Evolutionary conservation across 345 rosid genomes (phyloP), one percentile per base, ranked within the genome.

Genomic region (Sapria himalayana): DNA sequence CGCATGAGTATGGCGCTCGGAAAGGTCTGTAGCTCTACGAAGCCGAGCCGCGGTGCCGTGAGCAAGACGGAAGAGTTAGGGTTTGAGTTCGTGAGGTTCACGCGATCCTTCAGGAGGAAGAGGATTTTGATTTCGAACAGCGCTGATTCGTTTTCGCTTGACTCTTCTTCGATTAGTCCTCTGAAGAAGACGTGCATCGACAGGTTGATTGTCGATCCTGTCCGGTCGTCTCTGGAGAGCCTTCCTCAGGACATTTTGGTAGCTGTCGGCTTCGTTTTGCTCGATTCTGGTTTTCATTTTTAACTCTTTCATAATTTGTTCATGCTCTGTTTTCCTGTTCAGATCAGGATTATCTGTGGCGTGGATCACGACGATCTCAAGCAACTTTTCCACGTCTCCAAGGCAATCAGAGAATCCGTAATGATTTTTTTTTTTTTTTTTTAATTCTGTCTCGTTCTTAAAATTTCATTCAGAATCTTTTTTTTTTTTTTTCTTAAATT

Each of bases 211-310:
- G 33, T 47, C 5, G 56, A 34, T 31, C 47, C 48, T 1, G 65
- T 56, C 8, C 59, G 59, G 41, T 69, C 77, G 37, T 8, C 19
- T 12, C 72, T 85, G 17, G 92, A 85, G 52, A 38, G 66, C 44
- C 56, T 86, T 36, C 97, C 94, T 32, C 85, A 63, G 45, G 94
- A 86, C 22, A 43, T 81, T 15, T 64, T 86, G 71, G 94, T 86
- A 40, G 44, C 78, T 52, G 4, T 25, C 4, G 4, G 8, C 21
- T 22, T 3, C 2, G 11, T 10, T 19, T 12, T 15, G 18, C 17
- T 49, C 39, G 31, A 9, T 0, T 31, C 40, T 20, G 15, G 4
- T 22, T 21, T 17, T 1, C 19, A 18, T 32, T 5, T 24, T 54
- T 37, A 43, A n/a, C 42, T 24, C 42, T 20, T 9, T 56, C 36